These are phyloP conservation scores for Castanea crenata DNA, from an alignment of 306 rosid species.

Conservation along the genomic window DNA sequence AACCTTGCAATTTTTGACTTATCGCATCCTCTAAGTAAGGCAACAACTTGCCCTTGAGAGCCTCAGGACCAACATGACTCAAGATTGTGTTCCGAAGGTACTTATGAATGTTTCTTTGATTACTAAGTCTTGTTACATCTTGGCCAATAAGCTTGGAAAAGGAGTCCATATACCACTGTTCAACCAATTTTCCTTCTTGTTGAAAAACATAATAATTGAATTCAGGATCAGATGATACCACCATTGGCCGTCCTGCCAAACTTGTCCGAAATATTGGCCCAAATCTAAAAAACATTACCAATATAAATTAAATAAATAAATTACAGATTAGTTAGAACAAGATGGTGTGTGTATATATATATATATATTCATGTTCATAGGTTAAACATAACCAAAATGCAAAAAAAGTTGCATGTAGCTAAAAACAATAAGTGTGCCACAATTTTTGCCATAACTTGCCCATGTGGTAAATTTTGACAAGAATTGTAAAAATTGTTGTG, in stretches of 20 bases:
- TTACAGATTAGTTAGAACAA: no score
- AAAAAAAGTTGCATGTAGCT: no score
- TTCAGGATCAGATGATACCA: background rate
- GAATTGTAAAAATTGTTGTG: no score
- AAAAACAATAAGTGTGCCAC: no score
- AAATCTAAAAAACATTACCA: no score
- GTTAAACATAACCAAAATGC: no score
- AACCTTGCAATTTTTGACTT: background rate
- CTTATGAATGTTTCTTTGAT: background rate
- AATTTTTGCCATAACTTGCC: no score
- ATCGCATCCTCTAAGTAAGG: background rate
- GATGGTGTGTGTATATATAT: no score
- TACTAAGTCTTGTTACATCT: background rate
- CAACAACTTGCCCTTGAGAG: background rate
- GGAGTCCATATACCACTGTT: background rate
- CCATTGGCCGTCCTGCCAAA: background rate
- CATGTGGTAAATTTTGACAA: no score
- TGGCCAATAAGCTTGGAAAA: background rate
- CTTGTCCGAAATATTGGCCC: slow-evolving; percentile 1
- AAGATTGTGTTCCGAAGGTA: background rate
- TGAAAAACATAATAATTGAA: background rate
- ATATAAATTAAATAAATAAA: no score
- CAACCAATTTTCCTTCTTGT: slow-evolving; percentile 3
- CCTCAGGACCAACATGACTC: background rate
- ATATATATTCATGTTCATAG: no score